phyloP scores from a whole-genome alignment of 176 grass and related monocot genomes.

The Poa annua region DNA sequence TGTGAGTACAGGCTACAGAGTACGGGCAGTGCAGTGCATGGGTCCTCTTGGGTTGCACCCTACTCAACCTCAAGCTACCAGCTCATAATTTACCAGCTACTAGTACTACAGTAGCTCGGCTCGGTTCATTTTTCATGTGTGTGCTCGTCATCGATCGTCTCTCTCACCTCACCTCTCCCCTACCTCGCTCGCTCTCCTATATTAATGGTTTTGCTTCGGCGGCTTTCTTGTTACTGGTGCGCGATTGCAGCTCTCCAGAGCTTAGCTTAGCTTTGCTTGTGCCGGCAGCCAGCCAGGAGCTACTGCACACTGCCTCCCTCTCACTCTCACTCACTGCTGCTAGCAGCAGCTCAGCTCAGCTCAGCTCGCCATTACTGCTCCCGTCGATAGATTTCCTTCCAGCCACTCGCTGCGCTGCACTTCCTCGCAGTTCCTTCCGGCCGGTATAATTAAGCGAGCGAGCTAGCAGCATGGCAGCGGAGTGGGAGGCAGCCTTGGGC shows the following conservation, averaged over 20 bases:
- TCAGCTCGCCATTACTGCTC: constrained; percentile 16
- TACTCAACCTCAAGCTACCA: background rate
- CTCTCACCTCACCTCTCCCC: constrained; percentile 2
- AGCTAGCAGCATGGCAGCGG: constrained; percentile 42
- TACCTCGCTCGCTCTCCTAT: constrained; percentile 5
- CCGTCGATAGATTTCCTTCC: background rate
- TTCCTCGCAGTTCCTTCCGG: background rate
- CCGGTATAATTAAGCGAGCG: background rate
- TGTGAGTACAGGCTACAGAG: background rate
- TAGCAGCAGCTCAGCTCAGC: background rate
- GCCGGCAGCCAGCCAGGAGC: background rate
- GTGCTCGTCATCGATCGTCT: background rate
- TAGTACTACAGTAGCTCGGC: too few relatives aligned
- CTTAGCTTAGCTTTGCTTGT: background rate
- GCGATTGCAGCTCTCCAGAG: constrained; percentile 25
- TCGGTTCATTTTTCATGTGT: background rate
- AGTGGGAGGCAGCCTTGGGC: constrained; percentile 62
- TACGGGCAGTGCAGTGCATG: constrained; percentile 18
- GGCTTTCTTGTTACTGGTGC: constrained; percentile 37
- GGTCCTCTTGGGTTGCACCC: background rate
- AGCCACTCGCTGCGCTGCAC: constrained; percentile 5
- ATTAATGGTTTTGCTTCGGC: constrained; percentile 36
- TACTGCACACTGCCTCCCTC: background rate
- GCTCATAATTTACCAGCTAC: background rate
- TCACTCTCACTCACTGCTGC: background rate